Conservation (phyloP, 1,139 yeast genomes). For the Pichia sp. region DNA sequence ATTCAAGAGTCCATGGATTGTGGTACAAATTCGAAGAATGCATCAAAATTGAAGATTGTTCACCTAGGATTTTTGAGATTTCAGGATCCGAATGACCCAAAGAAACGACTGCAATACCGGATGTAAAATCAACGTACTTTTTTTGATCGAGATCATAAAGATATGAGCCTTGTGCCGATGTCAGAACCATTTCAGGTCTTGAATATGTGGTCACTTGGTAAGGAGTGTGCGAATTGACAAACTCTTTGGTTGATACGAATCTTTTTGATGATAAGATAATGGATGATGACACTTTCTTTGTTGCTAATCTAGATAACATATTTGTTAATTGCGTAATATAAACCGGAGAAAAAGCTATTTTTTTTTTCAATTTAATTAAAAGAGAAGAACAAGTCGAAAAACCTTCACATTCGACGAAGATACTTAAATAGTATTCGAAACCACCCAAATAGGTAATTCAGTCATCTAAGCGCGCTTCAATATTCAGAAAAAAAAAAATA, state of each 20-base stretch:
- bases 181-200: conserved; percentile 64
- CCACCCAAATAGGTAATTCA: conserved; percentile 3
- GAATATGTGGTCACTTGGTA: conserved; percentile 74
- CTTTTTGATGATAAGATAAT: conserved; percentile 1
- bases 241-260: conserved; percentile 23
- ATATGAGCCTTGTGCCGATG: conserved; percentile 65
- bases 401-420: no score
- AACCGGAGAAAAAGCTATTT: no score
- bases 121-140: conserved; percentile 80
- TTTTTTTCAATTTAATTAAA: no score
- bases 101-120: conserved; percentile 96
- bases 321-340: no score
- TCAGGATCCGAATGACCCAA: conserved; percentile 81
- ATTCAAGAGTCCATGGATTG: conserved; percentile 75
- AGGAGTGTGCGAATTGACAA: conserved; percentile 35
- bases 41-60: conserved; percentile 65
- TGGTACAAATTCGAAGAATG: conserved; percentile 85
- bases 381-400: no score
- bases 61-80: conserved; percentile 57
- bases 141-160: conserved; percentile 73
- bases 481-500: no score
- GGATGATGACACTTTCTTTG: neutral
- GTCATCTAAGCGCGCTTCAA: neutral
- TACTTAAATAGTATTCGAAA: no score
- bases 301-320: neutral